Conservation (phyloP, 768 basidiomycete species). For the Termitomyces titanicus region DNA sequence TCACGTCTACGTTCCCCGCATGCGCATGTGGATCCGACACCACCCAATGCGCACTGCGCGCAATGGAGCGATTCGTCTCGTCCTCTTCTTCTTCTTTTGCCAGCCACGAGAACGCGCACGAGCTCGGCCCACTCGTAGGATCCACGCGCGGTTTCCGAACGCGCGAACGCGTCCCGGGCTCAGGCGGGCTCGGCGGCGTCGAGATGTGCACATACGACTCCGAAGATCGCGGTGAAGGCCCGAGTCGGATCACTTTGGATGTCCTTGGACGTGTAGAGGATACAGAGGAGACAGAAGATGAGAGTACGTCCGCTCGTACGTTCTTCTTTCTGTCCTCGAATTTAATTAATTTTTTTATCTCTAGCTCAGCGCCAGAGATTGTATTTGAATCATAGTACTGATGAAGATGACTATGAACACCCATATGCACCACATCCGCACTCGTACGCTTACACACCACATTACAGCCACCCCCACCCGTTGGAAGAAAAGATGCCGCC, state of each 20-base stretch:
- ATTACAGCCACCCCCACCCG: too few relatives aligned
- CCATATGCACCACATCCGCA: too few relatives aligned
- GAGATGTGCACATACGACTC: slow-evolving; percentile 33
- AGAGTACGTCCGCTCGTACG: too few relatives aligned
- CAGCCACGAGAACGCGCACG: slow-evolving; percentile 17
- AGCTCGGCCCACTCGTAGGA: slow-evolving; percentile 67
- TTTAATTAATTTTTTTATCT: too few relatives aligned
- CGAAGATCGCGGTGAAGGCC: slow-evolving; percentile 11
- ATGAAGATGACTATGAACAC: too few relatives aligned
- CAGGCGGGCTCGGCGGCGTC: slow-evolving; percentile 62
- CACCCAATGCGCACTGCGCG: slow-evolving; percentile 57
- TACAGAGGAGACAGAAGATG: slow-evolving; percentile 8
- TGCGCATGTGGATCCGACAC: slow-evolving; percentile 65
- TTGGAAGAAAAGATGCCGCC: slow-evolving; percentile 50
- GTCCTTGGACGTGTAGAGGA: slow-evolving; percentile 5
- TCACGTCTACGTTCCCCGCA: slow-evolving; percentile 68
- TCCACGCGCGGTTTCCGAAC: slow-evolving; percentile 58
- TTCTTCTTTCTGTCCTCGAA: too few relatives aligned
- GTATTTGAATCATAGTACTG: too few relatives aligned
- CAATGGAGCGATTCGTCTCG: slow-evolving; percentile 64
- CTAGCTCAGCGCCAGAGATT: too few relatives aligned
- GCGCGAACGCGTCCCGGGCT: slow-evolving; percentile 48
- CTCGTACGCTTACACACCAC: too few relatives aligned
- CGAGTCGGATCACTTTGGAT: background rate
- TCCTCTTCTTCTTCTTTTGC: slow-evolving; percentile 9